Evolutionary conservation across 805 yeast genomes (phyloP), one percentile per base, ranked within the genome.

Genomic region (Ogataea paraovalis): DNA sequence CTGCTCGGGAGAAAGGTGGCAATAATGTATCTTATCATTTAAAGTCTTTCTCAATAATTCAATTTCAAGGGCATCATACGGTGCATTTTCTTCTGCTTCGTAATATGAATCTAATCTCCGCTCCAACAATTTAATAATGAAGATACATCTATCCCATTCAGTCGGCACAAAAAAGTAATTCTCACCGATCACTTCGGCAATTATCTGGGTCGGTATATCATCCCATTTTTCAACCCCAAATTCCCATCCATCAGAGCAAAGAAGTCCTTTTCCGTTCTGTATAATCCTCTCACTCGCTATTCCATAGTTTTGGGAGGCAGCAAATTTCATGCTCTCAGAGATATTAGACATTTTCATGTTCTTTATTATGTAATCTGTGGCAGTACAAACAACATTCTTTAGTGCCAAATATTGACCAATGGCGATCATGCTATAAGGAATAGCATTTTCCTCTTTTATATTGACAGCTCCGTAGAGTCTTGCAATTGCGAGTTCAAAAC

Each of bases 141-240:
- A 78, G 25, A 73, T 50, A 39, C 79, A 75, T 44, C 84, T 64
- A 39, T 77, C 81, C 80, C 80, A 77, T 56, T 79, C 84, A 2
- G 71, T 69, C 2, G 79, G 78, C 4, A 76, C 76, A 57, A 74
- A 79, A 52, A 79, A 78, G 19, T 72, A 74, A 53, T 79, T 80
- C 16, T 71, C 66, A 0, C 76, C 71, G 13, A 78, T 68, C 5
- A 76, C 75, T 23, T 70, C 72, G 0, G 73, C 66, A 14, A 76
- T 68, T 5, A 76, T 61, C 1, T 63, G 52, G 0, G 59, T 59
- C 0, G 82, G 80, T 10, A 79, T 65, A 0, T 66, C 72, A 48
- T 70, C 74, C 83, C 83, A 78, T 9, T 54, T 56, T n/a, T 60
- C 60, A 3, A 64, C 65, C 1, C 79, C 77, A 33, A 62, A 58